Evolutionary conservation across 1,284 basidiomycete species (phyloP), one percentile per base, ranked within the genome.

Genomic region (Sanguinoderma infundibulare): DNA sequence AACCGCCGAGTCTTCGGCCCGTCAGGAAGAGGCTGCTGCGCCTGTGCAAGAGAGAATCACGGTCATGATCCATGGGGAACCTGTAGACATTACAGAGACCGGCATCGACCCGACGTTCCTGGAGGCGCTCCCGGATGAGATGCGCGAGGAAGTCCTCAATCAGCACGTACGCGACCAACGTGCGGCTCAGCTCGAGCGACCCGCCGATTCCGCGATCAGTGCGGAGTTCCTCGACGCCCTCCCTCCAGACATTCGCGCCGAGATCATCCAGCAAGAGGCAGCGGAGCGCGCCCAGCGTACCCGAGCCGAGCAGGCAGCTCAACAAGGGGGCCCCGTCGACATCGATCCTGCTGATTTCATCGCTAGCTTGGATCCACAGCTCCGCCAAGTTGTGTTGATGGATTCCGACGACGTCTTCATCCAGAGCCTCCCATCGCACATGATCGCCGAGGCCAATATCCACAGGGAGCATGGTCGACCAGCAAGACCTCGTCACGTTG

Each of bases 51-150:
- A 87, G 57, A 82, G 96, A 40, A 82, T 96, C 14, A 94, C 91
- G 1, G 91, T 98, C 70, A 84, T 85, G 75, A 94, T 99, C 61
- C 92, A 96, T 74, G 98, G 97, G 52, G 92, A 87, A 64, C 84
- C 90, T n/a, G 94, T 99, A 32, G 98, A 99, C 74, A 99, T 99
- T 72, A 99, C 98, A 9, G 96, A 98, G 71, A 97, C 96, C 15
- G 98, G 98, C 8, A 98, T 99, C 71, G 98, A 99, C 74, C 95
- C 96, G 1, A 96, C 94, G 9, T 99, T 99, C 85, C 80, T 99
- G 57, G 96, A 98, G 77, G 98, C 98, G 20, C 79, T 99, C 28
- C 98, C 98, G 0, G 98, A 99, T 73, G 97, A 99, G 68, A 98
- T 99, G 92, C 89, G 98, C 51, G 97, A 98, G 73, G 98, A 99